phyloP scores from a whole-genome alignment of 805 yeast species.

The Saccharomyces kudriavzevii region DNA sequence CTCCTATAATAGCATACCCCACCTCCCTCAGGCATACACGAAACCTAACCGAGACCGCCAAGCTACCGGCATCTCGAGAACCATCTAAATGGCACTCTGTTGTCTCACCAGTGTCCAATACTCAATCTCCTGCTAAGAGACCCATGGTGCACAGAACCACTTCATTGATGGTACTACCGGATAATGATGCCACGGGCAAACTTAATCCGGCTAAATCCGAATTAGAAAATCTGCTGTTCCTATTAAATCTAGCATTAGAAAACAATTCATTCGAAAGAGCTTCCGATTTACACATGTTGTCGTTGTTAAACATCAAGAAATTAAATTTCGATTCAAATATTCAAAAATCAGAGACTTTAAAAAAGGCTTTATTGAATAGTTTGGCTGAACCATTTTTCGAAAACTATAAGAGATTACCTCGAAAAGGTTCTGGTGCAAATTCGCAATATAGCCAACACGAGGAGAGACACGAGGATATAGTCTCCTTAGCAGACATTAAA shows the following conservation, averaged over 20 bases:
- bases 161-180: slow-evolving; percentile 5
- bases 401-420: slow-evolving; percentile 6
- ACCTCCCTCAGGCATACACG: slow-evolving; percentile 1
- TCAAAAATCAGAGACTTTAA: slow-evolving; percentile 10
- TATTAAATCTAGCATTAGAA: slow-evolving; percentile 22
- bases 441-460: background rate
- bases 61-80: background rate
- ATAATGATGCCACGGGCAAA: background rate
- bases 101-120: background rate
- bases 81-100: background rate
- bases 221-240: slow-evolving; percentile 15
- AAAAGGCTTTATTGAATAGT: slow-evolving; percentile 20
- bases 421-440: background rate
- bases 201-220: slow-evolving; percentile 3
- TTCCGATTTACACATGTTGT: slow-evolving; percentile 23
- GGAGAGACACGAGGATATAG: background rate
- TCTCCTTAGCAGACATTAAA: slow-evolving; percentile 2
- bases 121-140: background rate
- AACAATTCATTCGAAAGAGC: slow-evolving; percentile 20
- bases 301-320: slow-evolving; percentile 24
- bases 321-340: slow-evolving; percentile 5
- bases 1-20: background rate
- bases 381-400: slow-evolving; percentile 27
- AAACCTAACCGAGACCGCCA: slow-evolving; percentile 2
- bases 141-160: slow-evolving; percentile 6